Evolutionary conservation across 139 green algal genomes (phyloP).

Genomic region (Tetratostichococcus sp.): DNA sequence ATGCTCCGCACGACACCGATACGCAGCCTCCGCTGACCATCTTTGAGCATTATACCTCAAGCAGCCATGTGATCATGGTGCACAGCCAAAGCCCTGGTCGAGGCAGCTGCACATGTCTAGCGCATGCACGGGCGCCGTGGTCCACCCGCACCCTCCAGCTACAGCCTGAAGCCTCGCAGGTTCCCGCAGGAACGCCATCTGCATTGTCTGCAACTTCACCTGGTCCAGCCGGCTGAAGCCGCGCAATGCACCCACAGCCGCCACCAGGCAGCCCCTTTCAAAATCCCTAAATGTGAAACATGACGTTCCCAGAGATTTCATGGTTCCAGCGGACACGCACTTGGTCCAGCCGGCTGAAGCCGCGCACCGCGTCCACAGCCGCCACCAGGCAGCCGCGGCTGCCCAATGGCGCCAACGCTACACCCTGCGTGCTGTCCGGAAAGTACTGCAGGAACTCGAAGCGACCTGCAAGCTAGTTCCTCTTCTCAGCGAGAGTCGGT

Average conservation of each 20-base stretch:
- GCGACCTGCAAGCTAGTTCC: slow-evolving; percentile 40
- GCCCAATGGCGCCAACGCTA: slow-evolving; percentile 71
- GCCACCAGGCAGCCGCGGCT: slow-evolving; percentile 65
- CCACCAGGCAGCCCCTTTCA: slow-evolving; percentile 75
- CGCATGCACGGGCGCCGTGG: no score
- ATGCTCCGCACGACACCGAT: not conserved
- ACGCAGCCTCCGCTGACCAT: no score
- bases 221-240: slow-evolving; percentile 81
- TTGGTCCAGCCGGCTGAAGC: slow-evolving; percentile 80
- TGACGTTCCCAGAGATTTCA: not conserved
- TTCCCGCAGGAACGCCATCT: no score
- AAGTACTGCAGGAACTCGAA: slow-evolving; percentile 73
- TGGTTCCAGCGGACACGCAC: no score
- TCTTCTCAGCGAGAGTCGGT: not conserved
- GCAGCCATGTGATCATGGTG: no score
- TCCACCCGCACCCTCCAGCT: no score
- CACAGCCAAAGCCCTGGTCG: no score
- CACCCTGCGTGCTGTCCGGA: slow-evolving; percentile 66
- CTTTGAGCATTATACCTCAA: no score
- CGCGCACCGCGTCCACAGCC: slow-evolving; percentile 64
- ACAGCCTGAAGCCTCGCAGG: no score
- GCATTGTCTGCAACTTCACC: slow-evolving; percentile 19
- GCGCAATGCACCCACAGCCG: slow-evolving; percentile 62
- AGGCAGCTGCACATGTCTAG: no score
- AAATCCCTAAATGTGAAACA: no score